Base-by-base conservation (phyloP, 345 rosid genomes). In the Psidium guajava region DNA sequence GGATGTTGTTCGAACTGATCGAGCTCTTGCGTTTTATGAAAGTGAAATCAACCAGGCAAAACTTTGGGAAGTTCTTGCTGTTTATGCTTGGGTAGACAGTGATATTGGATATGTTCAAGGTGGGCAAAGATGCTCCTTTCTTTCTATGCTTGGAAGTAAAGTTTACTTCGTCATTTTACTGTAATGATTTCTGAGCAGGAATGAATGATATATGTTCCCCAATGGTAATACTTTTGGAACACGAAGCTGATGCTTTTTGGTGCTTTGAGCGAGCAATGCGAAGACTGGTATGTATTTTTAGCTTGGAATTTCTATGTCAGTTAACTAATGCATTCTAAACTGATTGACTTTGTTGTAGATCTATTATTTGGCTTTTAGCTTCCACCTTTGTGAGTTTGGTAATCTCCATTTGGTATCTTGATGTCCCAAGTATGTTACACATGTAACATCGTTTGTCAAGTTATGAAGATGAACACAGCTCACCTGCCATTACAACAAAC, bases 191-290 rank as follows among this genome's bases (percentile, higher is more conserved):
- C 56, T 64, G 87, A 36, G 86, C 92, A 97, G 99, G 99, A 87
- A 96, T 97, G 99, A 97, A 93, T 89, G 99, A 96, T 88, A 95
- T 96, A 64, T 94, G 98, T 90, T 97, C 98, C 51, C 99, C 98
- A 47, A 96, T 97, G 95, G 86, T 96, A 82, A 90, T 97, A 87
- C 98, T 97, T 90, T 87, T 95, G 28, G 98, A 96, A 87, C 88
- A 97, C 83, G 99, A 97, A 92, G 98, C 95, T 15, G 99, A 97
- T 86, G 98, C 98, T 58, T 97, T 92, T 87, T 97, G 99, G 98
- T 97, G 99, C 92, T 97, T 94, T 90, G 96, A 95, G 87, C 94
- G 94, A 58, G 81, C 81, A 59, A 96, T 96, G 99, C 94, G 94
- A 81, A 94, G 93, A 92, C 88, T 95, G 95, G 98, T 96, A 91